phyloP scores from a whole-genome alignment of 2,329 filamentous ascomycete genomes.

The Sclerotinia borealis region DNA sequence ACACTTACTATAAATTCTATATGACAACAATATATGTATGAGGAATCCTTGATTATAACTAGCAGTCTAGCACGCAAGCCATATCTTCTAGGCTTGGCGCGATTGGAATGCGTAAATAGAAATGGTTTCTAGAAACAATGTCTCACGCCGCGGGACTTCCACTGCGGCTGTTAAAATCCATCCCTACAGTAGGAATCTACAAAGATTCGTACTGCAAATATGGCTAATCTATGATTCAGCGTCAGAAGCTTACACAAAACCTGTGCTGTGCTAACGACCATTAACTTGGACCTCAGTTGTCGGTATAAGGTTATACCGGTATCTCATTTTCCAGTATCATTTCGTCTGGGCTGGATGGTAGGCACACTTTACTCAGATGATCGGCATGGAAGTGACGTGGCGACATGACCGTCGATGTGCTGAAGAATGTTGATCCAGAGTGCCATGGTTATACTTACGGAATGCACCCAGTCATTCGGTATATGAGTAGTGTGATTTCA shows the following conservation, averaged over 20 bases:
- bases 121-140: background rate
- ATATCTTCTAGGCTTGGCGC: background rate
- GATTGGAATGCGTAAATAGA: background rate
- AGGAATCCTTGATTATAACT: background rate
- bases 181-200: background rate
- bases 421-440: constrained; percentile 2
- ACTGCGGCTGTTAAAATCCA: background rate
- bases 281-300: background rate
- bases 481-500: background rate
- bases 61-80: background rate
- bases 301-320: too few species aligned
- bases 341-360: background rate
- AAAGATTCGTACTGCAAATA: background rate
- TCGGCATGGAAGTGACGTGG: background rate
- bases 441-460: background rate
- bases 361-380: too few species aligned
- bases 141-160: background rate
- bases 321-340: background rate
- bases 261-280: background rate
- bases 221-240: background rate
- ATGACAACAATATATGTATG: background rate
- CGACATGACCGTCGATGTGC: background rate
- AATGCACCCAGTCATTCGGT: background rate
- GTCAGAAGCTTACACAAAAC: background rate
- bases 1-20: background rate